Base-by-base conservation (phyloP, 441 rosid genomes). In the Manihot esculenta region DNA sequence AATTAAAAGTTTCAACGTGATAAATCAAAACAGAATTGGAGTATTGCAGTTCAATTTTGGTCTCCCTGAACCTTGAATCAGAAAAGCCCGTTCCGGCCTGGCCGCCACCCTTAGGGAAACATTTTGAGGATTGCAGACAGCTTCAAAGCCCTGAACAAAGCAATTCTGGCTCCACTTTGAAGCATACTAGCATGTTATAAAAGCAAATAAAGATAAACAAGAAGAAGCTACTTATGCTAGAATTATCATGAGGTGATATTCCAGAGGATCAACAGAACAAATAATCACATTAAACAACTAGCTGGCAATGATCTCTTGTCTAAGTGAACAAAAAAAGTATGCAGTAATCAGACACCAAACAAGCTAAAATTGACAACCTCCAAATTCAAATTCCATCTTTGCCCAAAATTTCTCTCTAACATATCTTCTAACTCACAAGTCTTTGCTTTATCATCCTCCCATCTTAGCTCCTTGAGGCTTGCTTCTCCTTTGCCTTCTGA, bases 401-500 rank as follows among this genome's bases (percentile, higher is more conserved):
- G 56, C 73, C 41, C 77, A 80, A 81, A 83, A 83, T 73, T 78
- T 74, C 75, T 35, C 80, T 53, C 58, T 41, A 21, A 9, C 65
- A 69, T 9, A 33, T 35, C 56, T 27, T 35, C 50, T 17, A 71
- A 58, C 53, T 48, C 26, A 50, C 33, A 54, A 42, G 11, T 49
- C 45, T 58, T 59, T 9, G 5, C 26, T 56, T 9, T 5, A 45
- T 20, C 60, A 59, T 3, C 10, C 62, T 56, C 47, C 20, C 42
- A 45, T 21, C 64, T 68, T 83, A 90, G 82, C 86, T 87, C 85
- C 75, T 89, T 47, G 83, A 48, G 1, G 86, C 81, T 42, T 74
- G 82, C 83, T 87, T 93, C 77, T 89, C 97, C 87, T 93, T 93
- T 0, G 92, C 67, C 85, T 89, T 90, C 65, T 91, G 97, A 69